Evolutionary conservation across 495 filamentous ascomycete genomes (phyloP), one percentile per base, ranked within the genome.

Genomic region (Hypoxylon perforatum): DNA sequence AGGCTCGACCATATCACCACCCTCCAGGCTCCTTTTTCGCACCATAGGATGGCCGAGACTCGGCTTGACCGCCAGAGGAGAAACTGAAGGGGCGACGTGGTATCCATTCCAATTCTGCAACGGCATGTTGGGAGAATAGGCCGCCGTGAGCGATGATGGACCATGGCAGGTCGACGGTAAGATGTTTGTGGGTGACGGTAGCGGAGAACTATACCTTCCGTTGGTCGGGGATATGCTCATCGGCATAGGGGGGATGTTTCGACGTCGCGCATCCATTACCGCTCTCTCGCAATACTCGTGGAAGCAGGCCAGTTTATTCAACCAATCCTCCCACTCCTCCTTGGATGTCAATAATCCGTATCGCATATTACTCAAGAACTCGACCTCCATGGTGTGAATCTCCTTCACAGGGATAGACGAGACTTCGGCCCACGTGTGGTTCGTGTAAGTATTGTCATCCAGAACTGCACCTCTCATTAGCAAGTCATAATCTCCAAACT

Each of bases 401-500:
- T 99, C 96, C 53, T 88, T 88, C 11, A 98, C 96, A 3, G 91
- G 90, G 60, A 99, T 97, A 15, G 92, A 90, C 21, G 96, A 97
- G 42, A 99, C 96, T 69, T 99, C 96, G 12, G 96, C 95, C 96
- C 96, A 99, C 1, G 96, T 98, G 82, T 98, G 97, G 82, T 99
- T 99, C 52, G 96, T 98, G 78, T 98, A 99, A 1, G 96, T 98
- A 76, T 98, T 99, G 72, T 99, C 96, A 73, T 99, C 96, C 65
- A 99, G 80, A 72, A 97, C 91, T 93, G 61, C 15, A 21, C 63
- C 36, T 60, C 14, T 42, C 56, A 41, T 71, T 57, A 71, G 68
- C 12, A 41, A 45, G 17, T 12, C n/a, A 23, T 7, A 4, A 19
- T 17, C 19, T 1, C 12, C 15, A 47, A 63, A 45, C 4, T 46